phyloP scores from a whole-genome alignment of 352 stramenopile genomes.

The Chrysophaeum taylorii region DNA sequence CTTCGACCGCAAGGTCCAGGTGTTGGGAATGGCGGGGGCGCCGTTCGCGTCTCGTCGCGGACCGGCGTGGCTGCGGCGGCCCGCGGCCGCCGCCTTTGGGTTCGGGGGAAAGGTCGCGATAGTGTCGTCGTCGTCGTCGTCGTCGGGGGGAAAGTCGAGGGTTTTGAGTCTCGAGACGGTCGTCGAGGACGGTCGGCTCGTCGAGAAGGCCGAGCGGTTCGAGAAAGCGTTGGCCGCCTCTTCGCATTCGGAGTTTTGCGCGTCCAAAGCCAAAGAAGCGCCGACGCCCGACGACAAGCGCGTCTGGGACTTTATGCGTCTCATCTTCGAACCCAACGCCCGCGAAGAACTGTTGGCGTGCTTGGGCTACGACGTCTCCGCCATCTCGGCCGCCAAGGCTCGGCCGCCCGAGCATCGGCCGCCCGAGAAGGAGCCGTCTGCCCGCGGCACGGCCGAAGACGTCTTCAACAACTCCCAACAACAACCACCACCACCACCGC shows the following conservation, averaged over 20 bases:
- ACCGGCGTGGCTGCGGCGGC: conserved; percentile 84
- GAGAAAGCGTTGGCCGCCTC: conserved; percentile 72
- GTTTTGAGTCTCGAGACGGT: conserved; percentile 39
- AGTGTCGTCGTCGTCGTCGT: conserved; percentile 44
- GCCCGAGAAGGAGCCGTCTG: not conserved
- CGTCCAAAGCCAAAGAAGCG: conserved; percentile 62
- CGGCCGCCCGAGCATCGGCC: conserved; percentile 25
- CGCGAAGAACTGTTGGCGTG: conserved; percentile 82
- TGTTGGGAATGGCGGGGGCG: conserved; percentile 62
- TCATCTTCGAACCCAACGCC: conserved; percentile 85
- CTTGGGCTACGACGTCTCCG: conserved; percentile 80
- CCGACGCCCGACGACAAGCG: conserved; percentile 33
- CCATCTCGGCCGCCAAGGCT: conserved; percentile 59
- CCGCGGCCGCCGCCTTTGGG: conserved; percentile 77
- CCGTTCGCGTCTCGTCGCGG: conserved; percentile 61
- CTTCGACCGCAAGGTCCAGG: conserved; percentile 91
- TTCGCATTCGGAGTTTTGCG: conserved; percentile 81
- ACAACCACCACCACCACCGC: too few relatives aligned
- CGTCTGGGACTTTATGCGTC: conserved; percentile 57
- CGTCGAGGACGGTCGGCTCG: conserved; percentile 52
- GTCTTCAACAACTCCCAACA: too few relatives aligned
- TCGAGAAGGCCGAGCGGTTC: conserved; percentile 69
- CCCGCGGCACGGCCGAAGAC: not conserved
- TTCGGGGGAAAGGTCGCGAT: conserved; percentile 88
- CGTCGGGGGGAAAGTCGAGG: conserved; percentile 23